Conservation (phyloP, 768 basidiomycete species). For the Clitopilus hobsonii region DNA sequence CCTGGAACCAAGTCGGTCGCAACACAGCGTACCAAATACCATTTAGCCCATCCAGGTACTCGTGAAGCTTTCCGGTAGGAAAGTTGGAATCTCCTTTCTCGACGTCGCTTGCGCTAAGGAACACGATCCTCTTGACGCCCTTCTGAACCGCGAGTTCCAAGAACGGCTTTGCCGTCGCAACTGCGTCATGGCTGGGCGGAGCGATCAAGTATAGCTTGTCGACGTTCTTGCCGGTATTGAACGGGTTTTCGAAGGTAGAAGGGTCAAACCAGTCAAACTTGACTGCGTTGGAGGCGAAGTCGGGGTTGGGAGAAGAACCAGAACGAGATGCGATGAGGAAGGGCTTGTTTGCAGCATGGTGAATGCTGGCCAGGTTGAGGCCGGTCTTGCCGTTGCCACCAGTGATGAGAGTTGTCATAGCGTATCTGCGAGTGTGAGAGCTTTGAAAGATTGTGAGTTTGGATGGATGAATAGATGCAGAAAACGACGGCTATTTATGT, state of each 20-base stretch:
- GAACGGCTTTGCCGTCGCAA: slow-evolving; percentile 18
- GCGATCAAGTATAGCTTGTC: slow-evolving; percentile 15
- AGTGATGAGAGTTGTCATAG: slow-evolving; percentile 30
- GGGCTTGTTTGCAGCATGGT: slow-evolving; percentile 18
- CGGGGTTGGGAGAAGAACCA: slow-evolving; percentile 7
- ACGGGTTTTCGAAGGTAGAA: slow-evolving; percentile 23
- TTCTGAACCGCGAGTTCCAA: slow-evolving; percentile 22
- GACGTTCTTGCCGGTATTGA: slow-evolving; percentile 14
- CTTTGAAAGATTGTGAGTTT: no score
- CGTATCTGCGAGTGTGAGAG: no score
- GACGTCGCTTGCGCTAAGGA: slow-evolving; percentile 21
- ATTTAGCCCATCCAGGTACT: slow-evolving; percentile 18
- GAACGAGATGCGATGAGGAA: slow-evolving; percentile 24
- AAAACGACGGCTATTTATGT: no score
- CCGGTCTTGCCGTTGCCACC: slow-evolving; percentile 31
- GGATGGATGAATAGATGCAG: no score
- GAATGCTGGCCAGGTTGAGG: slow-evolving; percentile 17
- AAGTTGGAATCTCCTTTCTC: slow-evolving; percentile 11
- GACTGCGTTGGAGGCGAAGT: slow-evolving; percentile 22
- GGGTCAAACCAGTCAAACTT: slow-evolving; percentile 29
- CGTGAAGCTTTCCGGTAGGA: slow-evolving; percentile 18
- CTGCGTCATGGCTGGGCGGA: slow-evolving; percentile 12
- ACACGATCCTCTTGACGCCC: slow-evolving; percentile 28
- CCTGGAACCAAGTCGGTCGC: slow-evolving; percentile 25
- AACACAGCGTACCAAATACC: slow-evolving; percentile 22